Evolutionary conservation across 106 monocot species (phyloP).

Genomic region (Acorus calamus): DNA sequence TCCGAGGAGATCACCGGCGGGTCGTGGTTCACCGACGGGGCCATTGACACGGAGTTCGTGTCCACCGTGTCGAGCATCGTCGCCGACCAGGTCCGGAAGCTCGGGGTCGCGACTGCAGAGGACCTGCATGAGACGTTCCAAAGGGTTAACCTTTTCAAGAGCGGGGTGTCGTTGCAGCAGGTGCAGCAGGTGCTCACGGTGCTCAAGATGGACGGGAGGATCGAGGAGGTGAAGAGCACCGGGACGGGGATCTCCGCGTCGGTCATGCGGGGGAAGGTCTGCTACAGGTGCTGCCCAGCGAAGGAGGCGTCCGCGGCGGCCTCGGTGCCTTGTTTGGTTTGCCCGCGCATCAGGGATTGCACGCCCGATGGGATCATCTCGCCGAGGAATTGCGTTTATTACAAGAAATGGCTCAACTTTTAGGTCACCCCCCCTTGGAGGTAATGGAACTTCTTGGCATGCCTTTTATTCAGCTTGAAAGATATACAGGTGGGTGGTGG

Average conservation of each 20-base stretch:
- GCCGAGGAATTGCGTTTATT: constrained; percentile 55
- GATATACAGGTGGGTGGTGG: too few relatives aligned
- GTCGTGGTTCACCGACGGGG: constrained; percentile 51
- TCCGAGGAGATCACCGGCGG: constrained; percentile 54
- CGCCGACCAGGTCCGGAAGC: constrained; percentile 16
- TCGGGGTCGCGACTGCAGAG: constrained; percentile 30
- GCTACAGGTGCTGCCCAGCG: constrained; percentile 23
- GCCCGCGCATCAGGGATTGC: constrained; percentile 55
- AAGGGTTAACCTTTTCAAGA: constrained; percentile 17
- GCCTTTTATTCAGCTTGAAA: too few relatives aligned
- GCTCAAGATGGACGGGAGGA: constrained; percentile 49
- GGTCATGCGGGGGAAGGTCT: constrained; percentile 31
- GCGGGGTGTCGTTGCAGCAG: constrained; percentile 25
- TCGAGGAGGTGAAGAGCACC: constrained; percentile 54
- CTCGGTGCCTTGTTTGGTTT: constrained; percentile 64
- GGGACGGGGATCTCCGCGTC: constrained; percentile 38
- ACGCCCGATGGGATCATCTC: constrained; percentile 69
- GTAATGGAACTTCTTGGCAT: too few relatives aligned
- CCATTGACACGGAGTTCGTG: constrained; percentile 40
- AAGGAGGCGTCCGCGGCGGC: constrained; percentile 1
- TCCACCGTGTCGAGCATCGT: constrained; percentile 18
- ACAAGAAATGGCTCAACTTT: constrained; percentile 42
- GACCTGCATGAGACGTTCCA: constrained; percentile 17
- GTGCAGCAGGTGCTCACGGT: constrained; percentile 36
- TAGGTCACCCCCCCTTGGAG: too few relatives aligned